A percentile compares a stretch with the other conserved stretches of the same genome.
Conservation (phyloP, 2,329 filamentous ascomycete genomes). For the Colletotrichum eremochloae region DNA sequence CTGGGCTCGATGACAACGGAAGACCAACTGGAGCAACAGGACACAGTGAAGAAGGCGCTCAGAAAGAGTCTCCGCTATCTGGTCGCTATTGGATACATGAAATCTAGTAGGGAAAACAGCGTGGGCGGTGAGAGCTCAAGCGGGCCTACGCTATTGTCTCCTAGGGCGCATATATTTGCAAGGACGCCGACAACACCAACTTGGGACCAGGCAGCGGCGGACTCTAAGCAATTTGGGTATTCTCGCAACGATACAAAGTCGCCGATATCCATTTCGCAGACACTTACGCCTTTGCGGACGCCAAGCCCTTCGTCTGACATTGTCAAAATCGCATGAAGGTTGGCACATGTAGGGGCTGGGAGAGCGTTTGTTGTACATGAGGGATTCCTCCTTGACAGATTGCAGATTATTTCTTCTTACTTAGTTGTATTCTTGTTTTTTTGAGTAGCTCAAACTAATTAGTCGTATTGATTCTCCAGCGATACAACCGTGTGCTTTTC, state of each 20-base stretch:
- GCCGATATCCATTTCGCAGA: background rate
- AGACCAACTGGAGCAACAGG: slow-evolving; percentile 9
- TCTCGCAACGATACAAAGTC: background rate
- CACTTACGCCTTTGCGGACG: background rate
- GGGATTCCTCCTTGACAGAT: background rate
- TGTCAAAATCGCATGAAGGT: background rate
- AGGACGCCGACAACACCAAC: slow-evolving; percentile 27
- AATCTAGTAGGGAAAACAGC: slow-evolving; percentile 4
- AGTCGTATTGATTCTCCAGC: no score
- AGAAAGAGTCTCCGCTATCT: slow-evolving; percentile 28
- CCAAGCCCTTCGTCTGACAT: slow-evolving; percentile 5
- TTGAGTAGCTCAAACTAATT: no score
- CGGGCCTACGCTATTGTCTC: slow-evolving; percentile 44
- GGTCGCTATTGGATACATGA: slow-evolving; percentile 32
- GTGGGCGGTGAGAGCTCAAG: slow-evolving; percentile 22
- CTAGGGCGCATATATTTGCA: slow-evolving; percentile 29
- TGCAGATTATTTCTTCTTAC: background rate
- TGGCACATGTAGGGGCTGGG: no score
- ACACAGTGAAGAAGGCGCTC: background rate
- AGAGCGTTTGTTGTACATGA: background rate
- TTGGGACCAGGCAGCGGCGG: slow-evolving; percentile 10
- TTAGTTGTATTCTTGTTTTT: no score
- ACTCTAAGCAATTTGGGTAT: slow-evolving; percentile 6
- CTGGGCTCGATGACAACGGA: slow-evolving; percentile 10
- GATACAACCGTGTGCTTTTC: no score